Evolutionary conservation across 148 eudicot genomes (phyloP).

Genomic region (Agrostemma githago): DNA sequence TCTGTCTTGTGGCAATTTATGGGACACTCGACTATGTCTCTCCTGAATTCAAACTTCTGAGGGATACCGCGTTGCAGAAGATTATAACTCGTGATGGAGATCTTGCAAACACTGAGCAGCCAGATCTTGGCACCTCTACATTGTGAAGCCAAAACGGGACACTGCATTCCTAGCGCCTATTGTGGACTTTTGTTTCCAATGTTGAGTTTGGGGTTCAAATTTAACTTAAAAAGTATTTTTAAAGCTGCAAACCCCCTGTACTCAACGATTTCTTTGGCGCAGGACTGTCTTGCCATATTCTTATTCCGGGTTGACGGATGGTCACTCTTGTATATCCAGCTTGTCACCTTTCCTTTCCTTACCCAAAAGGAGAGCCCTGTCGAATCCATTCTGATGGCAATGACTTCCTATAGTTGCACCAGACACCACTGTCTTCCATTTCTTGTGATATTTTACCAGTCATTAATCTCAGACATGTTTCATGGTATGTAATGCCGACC

Average conservation of each 20-base stretch:
- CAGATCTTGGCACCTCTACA: not conserved
- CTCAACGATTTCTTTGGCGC: conserved; percentile 84
- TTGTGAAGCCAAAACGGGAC: not conserved
- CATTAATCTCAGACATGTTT: conserved; percentile 42
- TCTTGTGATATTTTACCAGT: conserved; percentile 54
- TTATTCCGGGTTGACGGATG: conserved; percentile 51
- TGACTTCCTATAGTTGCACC: conserved; percentile 43
- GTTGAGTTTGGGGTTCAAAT: conserved; percentile 31
- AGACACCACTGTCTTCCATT: conserved; percentile 54
- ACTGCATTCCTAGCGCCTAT: not conserved
- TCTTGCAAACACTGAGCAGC: conserved; percentile 7
- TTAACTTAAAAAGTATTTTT: conserved; percentile 21
- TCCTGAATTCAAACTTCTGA: not conserved
- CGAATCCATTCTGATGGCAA: conserved; percentile 44
- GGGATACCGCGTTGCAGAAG: not conserved
- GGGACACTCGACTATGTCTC: not conserved
- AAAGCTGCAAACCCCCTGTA: conserved; percentile 38
- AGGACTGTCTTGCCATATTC: conserved; percentile 56
- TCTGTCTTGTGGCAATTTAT: not conserved
- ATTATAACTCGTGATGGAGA: not conserved
- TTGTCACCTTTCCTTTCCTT: conserved; percentile 59
- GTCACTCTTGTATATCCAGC: conserved; percentile 52
- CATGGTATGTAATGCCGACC: conserved; percentile 43
- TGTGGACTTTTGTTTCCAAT: conserved; percentile 18
- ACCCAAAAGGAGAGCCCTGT: conserved; percentile 53